A percentile compares a stretch with the other conserved stretches of the same genome.
Conservation (phyloP, 2,329 filamentous ascomycete genomes). For the Westerdykella ornata region DNA sequence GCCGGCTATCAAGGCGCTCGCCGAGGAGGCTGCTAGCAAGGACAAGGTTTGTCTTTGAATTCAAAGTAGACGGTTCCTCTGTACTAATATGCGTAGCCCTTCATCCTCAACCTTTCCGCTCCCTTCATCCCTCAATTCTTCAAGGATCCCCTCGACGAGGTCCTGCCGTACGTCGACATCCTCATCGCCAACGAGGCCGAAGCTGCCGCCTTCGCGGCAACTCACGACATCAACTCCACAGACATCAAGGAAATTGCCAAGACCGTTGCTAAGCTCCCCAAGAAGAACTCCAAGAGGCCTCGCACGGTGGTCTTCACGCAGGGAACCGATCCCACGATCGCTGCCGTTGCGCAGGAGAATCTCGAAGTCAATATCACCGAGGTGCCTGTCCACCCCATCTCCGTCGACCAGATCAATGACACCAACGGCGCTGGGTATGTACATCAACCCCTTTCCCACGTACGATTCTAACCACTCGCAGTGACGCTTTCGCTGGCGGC, state of each 20-base stretch:
- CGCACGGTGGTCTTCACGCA: conserved; percentile 90
- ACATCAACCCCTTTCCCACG: neutral
- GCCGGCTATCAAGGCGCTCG: conserved; percentile 80
- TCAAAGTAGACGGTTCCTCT: neutral
- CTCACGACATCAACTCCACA: conserved; percentile 64
- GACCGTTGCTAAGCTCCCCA: conserved; percentile 78
- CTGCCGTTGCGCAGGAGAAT: conserved; percentile 65
- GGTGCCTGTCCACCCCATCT: conserved; percentile 75
- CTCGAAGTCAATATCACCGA: conserved; percentile 60
- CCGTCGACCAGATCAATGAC: conserved; percentile 75
- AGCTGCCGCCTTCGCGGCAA: conserved; percentile 78
- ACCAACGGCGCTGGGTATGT: conserved; percentile 81
- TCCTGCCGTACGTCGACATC: conserved; percentile 88
- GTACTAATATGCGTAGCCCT: conserved; percentile 44
- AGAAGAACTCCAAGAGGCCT: conserved; percentile 80
- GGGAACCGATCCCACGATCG: conserved; percentile 82
- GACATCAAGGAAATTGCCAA: conserved; percentile 81
- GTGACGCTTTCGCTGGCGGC: conserved; percentile 93
- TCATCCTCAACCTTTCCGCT: conserved; percentile 85
- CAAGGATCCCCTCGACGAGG: conserved; percentile 86
- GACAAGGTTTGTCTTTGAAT: conserved; percentile 61
- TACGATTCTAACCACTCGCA: conserved; percentile 23
- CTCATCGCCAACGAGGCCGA: conserved; percentile 97
- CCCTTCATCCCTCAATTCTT: conserved; percentile 97
- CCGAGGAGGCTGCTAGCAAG: conserved; percentile 77